Conservation (phyloP, 108 stramenopile species). For the Skeletonema tropicum region DNA sequence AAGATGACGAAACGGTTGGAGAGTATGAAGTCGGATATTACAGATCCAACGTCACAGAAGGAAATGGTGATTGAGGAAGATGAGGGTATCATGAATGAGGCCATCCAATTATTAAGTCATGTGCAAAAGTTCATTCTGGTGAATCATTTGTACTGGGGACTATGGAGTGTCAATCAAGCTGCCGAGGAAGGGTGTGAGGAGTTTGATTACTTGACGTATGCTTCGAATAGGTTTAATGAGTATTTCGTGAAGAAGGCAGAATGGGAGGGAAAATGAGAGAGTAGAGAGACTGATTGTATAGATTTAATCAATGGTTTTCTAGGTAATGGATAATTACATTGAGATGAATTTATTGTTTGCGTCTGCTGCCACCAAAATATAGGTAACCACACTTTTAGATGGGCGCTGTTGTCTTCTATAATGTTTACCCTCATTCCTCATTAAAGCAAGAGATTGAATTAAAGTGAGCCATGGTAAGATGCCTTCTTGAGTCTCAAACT, state of each 20-base stretch:
- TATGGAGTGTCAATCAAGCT: conserved; percentile 90
- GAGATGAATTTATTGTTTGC: no score
- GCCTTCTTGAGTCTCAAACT: neutral
- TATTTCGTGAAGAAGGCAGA: conserved; percentile 33
- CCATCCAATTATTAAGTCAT: conserved; percentile 41
- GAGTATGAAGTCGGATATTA: conserved; percentile 9
- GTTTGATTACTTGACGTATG: conserved; percentile 62
- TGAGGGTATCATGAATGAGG: conserved; percentile 18
- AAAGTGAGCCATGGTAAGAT: neutral
- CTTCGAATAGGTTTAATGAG: conserved; percentile 35
- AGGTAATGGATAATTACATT: no score
- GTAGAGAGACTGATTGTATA: neutral
- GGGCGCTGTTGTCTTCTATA: no score
- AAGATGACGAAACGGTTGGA: conserved; percentile 20
- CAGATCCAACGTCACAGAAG: neutral
- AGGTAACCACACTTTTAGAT: no score
- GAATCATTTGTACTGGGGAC: conserved; percentile 90
- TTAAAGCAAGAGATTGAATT: no score
- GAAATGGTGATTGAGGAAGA: neutral
- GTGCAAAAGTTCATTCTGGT: conserved; percentile 74
- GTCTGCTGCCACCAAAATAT: no score
- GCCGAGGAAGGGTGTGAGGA: conserved; percentile 79
- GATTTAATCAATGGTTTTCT: neutral
- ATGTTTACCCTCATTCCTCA: neutral
- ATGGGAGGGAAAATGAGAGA: conserved; percentile 1